Conservation (phyloP, 2,329 filamentous ascomycete genomes). For the Botrytis cinerea region DNA sequence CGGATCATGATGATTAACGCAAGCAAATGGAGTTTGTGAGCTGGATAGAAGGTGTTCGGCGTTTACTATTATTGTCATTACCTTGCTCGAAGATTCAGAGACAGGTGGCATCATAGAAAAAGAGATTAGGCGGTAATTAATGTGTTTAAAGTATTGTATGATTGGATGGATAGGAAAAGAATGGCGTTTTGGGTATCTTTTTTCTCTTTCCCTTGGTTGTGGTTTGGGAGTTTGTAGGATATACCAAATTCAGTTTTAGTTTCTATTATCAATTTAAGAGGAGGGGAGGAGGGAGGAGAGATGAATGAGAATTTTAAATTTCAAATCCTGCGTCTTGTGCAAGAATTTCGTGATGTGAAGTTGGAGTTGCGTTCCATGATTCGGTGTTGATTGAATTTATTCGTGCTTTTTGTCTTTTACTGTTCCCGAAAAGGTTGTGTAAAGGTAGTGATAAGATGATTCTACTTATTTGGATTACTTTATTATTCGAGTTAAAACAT, state of each 20-base stretch:
- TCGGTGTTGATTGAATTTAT: no score
- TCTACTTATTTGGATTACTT: background rate
- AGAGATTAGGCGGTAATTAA: constrained; percentile 10
- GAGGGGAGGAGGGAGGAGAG: background rate
- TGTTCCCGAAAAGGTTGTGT: background rate
- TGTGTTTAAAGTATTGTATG: constrained; percentile 10
- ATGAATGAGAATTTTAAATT: background rate
- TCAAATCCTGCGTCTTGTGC: background rate
- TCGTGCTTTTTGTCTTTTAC: background rate
- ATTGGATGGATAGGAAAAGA: constrained; percentile 5
- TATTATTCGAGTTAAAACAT: no score
- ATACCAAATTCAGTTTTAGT: constrained; percentile 15
- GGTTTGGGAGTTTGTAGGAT: constrained; percentile 16
- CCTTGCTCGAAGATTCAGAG: background rate
- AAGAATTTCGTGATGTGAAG: background rate
- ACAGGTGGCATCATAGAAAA: background rate
- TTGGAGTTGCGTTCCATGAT: background rate
- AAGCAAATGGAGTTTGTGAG: background rate
- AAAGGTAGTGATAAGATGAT: background rate
- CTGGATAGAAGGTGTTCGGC: constrained; percentile 3
- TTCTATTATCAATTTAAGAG: background rate
- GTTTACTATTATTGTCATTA: constrained; percentile 5
- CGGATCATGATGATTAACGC: constrained; percentile 1
- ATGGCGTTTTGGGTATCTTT: constrained; percentile 5
- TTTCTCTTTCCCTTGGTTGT: background rate